These are phyloP conservation scores for Fonsecaea monophora DNA, from an alignment of 2,329 filamentous ascomycete genomes.

Conservation along the genomic window DNA sequence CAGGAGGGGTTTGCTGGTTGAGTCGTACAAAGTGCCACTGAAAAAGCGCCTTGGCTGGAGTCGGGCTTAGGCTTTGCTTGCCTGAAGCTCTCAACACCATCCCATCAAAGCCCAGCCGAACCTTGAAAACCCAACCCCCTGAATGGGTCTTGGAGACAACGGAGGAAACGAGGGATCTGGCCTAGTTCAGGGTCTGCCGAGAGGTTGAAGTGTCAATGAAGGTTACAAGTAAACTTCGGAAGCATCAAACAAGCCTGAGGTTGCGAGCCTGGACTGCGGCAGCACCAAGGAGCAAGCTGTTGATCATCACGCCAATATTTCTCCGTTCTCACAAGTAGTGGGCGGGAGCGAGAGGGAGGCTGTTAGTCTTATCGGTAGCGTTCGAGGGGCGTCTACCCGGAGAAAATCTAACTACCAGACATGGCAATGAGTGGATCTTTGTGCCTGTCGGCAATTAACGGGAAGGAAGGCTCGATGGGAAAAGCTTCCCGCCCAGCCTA, in stretches of 20 bases:
- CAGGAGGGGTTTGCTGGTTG: background rate
- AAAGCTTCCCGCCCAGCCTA: background rate
- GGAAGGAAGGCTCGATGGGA: background rate
- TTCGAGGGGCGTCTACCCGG: background rate
- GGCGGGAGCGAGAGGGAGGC: background rate
- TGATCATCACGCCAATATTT: background rate
- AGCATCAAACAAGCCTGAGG: background rate
- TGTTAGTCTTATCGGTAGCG: background rate
- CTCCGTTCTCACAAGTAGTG: background rate
- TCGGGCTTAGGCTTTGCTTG: background rate
- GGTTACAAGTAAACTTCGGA: slow-evolving; percentile 2
- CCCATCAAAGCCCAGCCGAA: background rate
- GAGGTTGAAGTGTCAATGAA: background rate
- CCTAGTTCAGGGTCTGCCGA: slow-evolving; percentile 2
- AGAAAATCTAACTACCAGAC: slow-evolving; percentile 6
- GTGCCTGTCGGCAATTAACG: background rate
- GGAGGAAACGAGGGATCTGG: background rate
- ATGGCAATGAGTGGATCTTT: background rate
- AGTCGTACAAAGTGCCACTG: background rate
- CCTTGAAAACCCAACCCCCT: background rate
- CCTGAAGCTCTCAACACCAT: background rate
- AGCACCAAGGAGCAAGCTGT: background rate
- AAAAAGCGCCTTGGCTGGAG: background rate
- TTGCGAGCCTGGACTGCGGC: background rate
- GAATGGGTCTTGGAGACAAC: slow-evolving; percentile 1